These are phyloP conservation scores for Exophiala sp. DNA, from an alignment of 2,329 filamentous ascomycete species.

Conservation along the genomic window DNA sequence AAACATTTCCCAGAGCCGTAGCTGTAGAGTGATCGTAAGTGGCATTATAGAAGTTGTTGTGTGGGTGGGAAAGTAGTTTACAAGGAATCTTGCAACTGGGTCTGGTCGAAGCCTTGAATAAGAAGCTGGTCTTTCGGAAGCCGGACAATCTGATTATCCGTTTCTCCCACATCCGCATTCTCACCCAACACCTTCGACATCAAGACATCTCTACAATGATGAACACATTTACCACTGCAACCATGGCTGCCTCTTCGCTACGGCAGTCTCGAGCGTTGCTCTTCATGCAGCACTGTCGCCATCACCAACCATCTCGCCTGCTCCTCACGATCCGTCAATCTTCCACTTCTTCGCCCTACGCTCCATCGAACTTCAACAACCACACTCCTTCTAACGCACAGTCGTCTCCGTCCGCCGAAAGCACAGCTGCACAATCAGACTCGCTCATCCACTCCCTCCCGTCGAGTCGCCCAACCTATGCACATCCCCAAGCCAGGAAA, in stretches of 20 bases:
- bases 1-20: too few relatives aligned
- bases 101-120: too few relatives aligned
- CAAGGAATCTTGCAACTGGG: too few relatives aligned
- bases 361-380: conserved; percentile 26
- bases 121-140: too few relatives aligned
- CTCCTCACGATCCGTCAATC: conserved; percentile 1
- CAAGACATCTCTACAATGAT: too few relatives aligned
- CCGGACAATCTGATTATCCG: too few relatives aligned
- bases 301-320: not conserved
- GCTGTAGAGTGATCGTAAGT: too few relatives aligned
- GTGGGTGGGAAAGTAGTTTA: too few relatives aligned
- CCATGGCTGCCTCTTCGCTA: conserved; percentile 12
- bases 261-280: conserved; percentile 20
- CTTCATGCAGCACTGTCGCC: conserved; percentile 26
- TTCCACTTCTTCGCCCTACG: conserved; percentile 18
- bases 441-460: conserved; percentile 1
- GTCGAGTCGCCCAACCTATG: conserved; percentile 12
- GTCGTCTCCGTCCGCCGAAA: not conserved
- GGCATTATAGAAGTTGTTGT: too few relatives aligned
- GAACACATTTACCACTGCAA: not conserved
- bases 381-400: conserved; percentile 7
- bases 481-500: conserved; percentile 8
- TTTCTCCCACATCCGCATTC: too few relatives aligned
- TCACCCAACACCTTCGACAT: too few relatives aligned
- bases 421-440: not conserved